Percentiles rank a stretch among this genome's conserved stretches.
phyloP scores from a whole-genome alignment of 306 rosid genomes.

The Boehmeria nivea region DNA sequence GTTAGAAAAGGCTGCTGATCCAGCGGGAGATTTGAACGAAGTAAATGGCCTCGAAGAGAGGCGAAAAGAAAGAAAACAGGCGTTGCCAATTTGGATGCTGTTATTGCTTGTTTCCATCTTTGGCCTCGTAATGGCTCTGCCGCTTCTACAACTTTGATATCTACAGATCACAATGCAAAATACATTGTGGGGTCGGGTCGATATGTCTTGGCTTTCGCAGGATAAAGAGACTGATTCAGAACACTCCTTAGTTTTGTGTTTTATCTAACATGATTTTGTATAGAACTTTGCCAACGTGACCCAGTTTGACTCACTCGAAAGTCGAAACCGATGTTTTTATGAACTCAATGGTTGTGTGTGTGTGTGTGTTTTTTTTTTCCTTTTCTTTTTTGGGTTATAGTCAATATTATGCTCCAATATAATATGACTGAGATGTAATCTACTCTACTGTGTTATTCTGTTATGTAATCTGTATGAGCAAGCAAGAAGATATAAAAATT shows the following conservation, averaged over 20 bases:
- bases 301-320: slow-evolving; percentile 28
- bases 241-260: slow-evolving; percentile 29
- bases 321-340: slow-evolving; percentile 31
- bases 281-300: slow-evolving; percentile 46
- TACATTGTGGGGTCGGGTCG: not conserved
- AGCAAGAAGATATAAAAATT: no score
- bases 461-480: no score
- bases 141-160: slow-evolving; percentile 79
- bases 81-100: slow-evolving; percentile 93
- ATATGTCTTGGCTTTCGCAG: slow-evolving; percentile 11
- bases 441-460: no score
- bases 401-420: slow-evolving; percentile 27
- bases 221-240: slow-evolving; percentile 28
- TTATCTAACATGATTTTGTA: slow-evolving; percentile 47
- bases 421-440: no score
- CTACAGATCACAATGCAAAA: not conserved
- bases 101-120: slow-evolving; percentile 75
- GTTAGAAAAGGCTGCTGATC: slow-evolving; percentile 34
- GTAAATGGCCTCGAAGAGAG: slow-evolving; percentile 38
- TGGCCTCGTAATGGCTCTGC: slow-evolving; percentile 91
- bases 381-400: not conserved
- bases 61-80: slow-evolving; percentile 41
- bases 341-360: slow-evolving; percentile 34
- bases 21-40: slow-evolving; percentile 36
- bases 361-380: slow-evolving; percentile 20